Evolutionary conservation across 495 filamentous ascomycete species (phyloP), one percentile per base, ranked within the genome.

Genomic region (Immersiella caudata): DNA sequence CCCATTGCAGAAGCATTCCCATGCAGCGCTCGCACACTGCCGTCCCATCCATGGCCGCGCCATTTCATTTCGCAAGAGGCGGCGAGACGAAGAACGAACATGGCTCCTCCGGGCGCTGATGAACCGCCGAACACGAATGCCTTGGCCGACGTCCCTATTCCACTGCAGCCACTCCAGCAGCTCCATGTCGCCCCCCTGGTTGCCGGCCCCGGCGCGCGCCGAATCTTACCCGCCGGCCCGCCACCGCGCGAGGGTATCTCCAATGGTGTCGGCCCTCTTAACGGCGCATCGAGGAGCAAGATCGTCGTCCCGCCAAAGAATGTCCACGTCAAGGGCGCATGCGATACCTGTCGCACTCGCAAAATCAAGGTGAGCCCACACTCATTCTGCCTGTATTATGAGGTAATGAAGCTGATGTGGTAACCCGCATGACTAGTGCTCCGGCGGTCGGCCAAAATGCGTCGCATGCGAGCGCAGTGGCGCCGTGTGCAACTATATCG

Each of bases 291-390:
- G 18, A 59, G 57, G 7, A 21, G 4, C 27, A 27, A 33, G 57
- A 59, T 9, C 18, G 24, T 51, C 61, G 49, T 63, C 36, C 62
- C 62, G 0, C 66, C 66, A 50, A 67, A 67, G 50, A 67, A 63
- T 29, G 60, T 62, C 18, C 81, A 81, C 16, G 80, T 84, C 4
- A 80, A 80, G 11, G 79, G 77, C 2, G 83, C 83, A 2, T 85
- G 83, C 62, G 77, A 84, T 24, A 76, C 80, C 0, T 85, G 83
- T 69, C 73, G 83, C 20, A 83, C 75, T 64, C 73, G 81, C 18
- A 85, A 85, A 64, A 80, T 78, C 22, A 85, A 85, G 76, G 82
- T 81, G 11, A 26, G 59, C 33, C 12, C 6, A 36, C 5, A 5
- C 33, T 36, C 6, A 5, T 12, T 24, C 8, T 20, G 11, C 5